Conservation (phyloP, 495 filamentous ascomycete species). For the Hypoxylon fragiforme region DNA sequence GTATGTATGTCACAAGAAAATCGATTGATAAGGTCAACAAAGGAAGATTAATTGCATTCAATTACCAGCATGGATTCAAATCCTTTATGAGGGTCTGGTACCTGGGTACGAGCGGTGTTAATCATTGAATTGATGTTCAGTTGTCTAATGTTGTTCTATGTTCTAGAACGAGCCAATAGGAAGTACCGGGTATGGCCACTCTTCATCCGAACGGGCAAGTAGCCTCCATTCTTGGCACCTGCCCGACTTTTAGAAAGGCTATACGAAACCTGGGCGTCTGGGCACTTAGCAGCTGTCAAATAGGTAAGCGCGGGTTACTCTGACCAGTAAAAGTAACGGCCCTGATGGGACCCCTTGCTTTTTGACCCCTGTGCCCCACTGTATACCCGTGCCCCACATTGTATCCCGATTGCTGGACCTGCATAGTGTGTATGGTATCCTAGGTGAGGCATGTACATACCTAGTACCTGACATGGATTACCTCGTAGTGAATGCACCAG, state of each 20-base stretch:
- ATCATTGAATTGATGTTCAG: too few species aligned
- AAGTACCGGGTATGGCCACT: constrained; percentile 14
- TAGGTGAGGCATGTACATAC: background rate
- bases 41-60: too few species aligned
- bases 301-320: background rate
- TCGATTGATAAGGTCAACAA: too few species aligned
- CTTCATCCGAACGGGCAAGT: constrained; percentile 14
- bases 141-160: too few species aligned
- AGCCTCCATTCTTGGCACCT: constrained; percentile 23
- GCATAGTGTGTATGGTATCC: background rate
- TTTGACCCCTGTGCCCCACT: constrained; percentile 6
- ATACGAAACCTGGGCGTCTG: background rate
- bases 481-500: too few species aligned
- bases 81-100: too few species aligned
- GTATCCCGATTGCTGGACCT: constrained; percentile 27
- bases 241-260: constrained; percentile 8
- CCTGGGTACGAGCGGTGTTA: background rate
- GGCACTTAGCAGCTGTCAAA: constrained; percentile 8
- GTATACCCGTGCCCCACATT: constrained; percentile 16
- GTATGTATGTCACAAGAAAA: too few species aligned
- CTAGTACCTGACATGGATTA: background rate
- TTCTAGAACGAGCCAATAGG: constrained; percentile 30
- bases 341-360: constrained; percentile 13
- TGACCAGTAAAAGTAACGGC: constrained; percentile 14
- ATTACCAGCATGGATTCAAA: too few species aligned